These are phyloP conservation scores for Rhizopogon vulgaris DNA, from an alignment of 768 basidiomycete genomes.

Conservation along the genomic window DNA sequence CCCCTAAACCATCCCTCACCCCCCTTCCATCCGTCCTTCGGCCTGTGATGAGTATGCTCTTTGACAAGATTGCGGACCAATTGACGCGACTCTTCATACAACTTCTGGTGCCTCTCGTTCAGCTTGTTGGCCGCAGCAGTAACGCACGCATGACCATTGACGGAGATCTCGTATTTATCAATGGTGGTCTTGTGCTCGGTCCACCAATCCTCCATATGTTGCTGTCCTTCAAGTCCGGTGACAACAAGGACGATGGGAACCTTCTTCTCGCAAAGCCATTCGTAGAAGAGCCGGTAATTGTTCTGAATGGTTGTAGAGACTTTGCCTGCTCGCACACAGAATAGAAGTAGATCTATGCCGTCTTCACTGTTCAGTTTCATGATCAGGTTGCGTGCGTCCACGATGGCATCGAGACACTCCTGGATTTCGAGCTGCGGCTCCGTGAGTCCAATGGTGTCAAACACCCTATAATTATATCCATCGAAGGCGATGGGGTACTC, in stretches of 20 bases:
- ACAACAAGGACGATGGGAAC: conserved; percentile 35
- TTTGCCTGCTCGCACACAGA: too few species aligned
- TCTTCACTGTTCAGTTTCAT: too few species aligned
- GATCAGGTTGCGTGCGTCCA: too few species aligned
- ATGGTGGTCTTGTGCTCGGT: conserved; percentile 15
- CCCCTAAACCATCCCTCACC: conserved; percentile 9
- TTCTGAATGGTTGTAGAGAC: conserved; percentile 11
- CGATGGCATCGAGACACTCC: too few species aligned
- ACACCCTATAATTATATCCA: too few species aligned
- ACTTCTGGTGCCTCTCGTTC: conserved; percentile 15
- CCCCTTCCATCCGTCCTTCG: conserved; percentile 1
- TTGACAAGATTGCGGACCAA: conserved; percentile 18
- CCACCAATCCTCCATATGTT: conserved; percentile 30
- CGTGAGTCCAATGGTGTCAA: too few species aligned
- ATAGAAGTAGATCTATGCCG: too few species aligned
- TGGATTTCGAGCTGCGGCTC: too few species aligned
- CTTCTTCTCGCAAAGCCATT: conserved; percentile 19
- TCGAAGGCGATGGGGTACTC: too few species aligned
- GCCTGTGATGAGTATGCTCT: too few species aligned
- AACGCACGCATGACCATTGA: conserved; percentile 26
- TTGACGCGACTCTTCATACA: conserved; percentile 28
- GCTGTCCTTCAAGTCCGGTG: conserved; percentile 32
- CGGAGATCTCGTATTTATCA: conserved; percentile 13
- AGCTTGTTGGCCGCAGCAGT: conserved; percentile 29
- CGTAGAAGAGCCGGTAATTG: conserved; percentile 33